Conservation (phyloP, 1,139 yeast species). For the Pichia norvegensis region DNA sequence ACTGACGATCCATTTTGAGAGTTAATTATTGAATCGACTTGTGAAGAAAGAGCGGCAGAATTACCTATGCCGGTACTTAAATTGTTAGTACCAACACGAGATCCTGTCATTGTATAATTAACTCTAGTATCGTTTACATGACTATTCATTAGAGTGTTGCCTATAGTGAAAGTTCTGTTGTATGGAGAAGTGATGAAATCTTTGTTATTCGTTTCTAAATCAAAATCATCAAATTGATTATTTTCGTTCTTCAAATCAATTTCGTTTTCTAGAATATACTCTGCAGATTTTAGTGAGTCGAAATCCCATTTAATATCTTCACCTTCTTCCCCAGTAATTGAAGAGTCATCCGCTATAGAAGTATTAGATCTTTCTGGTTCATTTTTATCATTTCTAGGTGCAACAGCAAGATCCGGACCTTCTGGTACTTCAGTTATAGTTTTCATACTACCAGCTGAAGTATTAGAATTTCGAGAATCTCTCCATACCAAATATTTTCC, state of each 20-base stretch:
- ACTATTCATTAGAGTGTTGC: conserved; percentile 16
- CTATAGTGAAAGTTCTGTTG: conserved; percentile 17
- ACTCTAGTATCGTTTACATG: conserved; percentile 3
- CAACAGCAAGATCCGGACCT: conserved; percentile 27
- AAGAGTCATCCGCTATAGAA: conserved; percentile 6
- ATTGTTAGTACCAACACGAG: not conserved
- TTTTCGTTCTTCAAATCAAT: conserved; percentile 30
- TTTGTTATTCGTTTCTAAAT: conserved; percentile 28
- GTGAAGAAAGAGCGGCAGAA: conserved; percentile 9
- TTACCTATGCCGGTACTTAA: not conserved
- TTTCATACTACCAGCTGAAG: conserved; percentile 34
- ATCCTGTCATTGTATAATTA: conserved; percentile 1
- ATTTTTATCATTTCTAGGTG: not conserved
- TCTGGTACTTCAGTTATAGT: conserved; percentile 16
- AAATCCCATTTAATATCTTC: conserved; percentile 71
- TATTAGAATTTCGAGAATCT: conserved; percentile 35
- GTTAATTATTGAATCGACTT: conserved; percentile 11
- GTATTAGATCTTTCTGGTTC: not conserved
- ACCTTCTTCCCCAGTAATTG: conserved; percentile 9
- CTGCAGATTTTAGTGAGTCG: conserved; percentile 66
- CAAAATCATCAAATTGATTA: conserved; percentile 8
- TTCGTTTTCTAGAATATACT: conserved; percentile 59
- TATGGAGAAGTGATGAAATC: conserved; percentile 14
- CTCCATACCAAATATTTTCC: conserved; percentile 76
- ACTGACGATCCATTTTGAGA: conserved; percentile 9